Conservation (phyloP, 306 rosid genomes). For the Vigna unguiculata region DNA sequence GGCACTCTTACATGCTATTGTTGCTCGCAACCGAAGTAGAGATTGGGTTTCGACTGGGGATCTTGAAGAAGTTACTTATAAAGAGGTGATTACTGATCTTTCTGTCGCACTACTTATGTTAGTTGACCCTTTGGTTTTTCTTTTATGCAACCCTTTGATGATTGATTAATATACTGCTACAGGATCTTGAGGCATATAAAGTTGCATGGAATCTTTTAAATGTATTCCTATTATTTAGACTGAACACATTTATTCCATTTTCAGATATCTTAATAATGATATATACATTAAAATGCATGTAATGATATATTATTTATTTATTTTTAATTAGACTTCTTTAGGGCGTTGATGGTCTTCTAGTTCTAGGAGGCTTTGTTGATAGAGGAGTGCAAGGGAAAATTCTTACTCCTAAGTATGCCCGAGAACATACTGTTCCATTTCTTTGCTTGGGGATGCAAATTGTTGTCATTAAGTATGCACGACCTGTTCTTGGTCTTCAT, state of each 20-base stretch:
- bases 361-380: conserved; percentile 97
- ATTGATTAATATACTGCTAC: conserved; percentile 45
- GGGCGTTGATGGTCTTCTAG: conserved; percentile 89
- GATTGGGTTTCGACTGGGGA: conserved; percentile 89
- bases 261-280: conserved; percentile 2
- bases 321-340: conserved; percentile 48
- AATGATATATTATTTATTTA: conserved; percentile 33
- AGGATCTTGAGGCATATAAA: conserved; percentile 69
- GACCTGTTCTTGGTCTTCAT: conserved; percentile 74
- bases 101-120: conserved; percentile 7
- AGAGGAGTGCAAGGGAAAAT: conserved; percentile 94
- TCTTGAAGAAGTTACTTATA: conserved; percentile 67
- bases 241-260: conserved; percentile 25
- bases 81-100: conserved; percentile 58
- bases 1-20: conserved; percentile 91
- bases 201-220: conserved; percentile 84
- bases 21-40: conserved; percentile 60
- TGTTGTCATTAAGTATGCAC: conserved; percentile 89
- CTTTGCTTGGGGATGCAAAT: conserved; percentile 95
- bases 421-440: conserved; percentile 79
- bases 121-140: background rate
- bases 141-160: conserved; percentile 18
- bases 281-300: background rate
- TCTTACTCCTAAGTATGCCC: conserved; percentile 88
- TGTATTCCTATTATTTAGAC: conserved; percentile 52